Percentiles rank a stretch among this genome's conserved stretches.
Conservation (phyloP, 257 asterid species). For the Leonotis leonurus region DNA sequence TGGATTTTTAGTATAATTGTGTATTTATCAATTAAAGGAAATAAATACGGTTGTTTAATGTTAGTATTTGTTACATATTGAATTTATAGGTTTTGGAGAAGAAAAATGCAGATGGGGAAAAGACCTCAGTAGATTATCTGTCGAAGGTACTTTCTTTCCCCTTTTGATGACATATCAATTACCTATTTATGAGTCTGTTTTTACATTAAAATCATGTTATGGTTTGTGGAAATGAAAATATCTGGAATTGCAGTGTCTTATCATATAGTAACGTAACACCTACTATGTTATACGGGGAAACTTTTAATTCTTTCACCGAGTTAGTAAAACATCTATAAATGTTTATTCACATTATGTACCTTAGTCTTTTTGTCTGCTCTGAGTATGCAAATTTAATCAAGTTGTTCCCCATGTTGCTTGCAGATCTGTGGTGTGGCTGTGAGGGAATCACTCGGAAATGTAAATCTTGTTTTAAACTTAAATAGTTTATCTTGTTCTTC, state of each 20-base stretch:
- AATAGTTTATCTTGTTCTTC: slow-evolving; percentile 3
- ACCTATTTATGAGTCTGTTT: background rate
- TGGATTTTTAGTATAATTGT: background rate
- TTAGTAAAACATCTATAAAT: background rate
- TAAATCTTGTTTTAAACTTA: slow-evolving; percentile 30
- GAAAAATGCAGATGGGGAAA: slow-evolving; percentile 38
- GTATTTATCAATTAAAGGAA: background rate
- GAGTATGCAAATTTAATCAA: slow-evolving; percentile 8
- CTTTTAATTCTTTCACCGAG: background rate
- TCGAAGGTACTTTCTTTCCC: slow-evolving; percentile 46
- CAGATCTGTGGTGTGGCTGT: slow-evolving; percentile 79
- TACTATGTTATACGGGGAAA: background rate
- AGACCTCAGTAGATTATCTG: slow-evolving; percentile 48
- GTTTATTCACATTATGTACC: background rate
- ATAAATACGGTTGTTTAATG: background rate
- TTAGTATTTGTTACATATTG: slow-evolving; percentile 12
- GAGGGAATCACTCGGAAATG: slow-evolving; percentile 46
- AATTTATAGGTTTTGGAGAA: slow-evolving; percentile 64
- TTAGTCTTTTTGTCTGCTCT: background rate
- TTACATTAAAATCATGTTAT: background rate
- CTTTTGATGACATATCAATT: slow-evolving; percentile 5
- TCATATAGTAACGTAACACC: background rate
- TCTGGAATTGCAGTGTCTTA: background rate
- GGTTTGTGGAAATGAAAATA: background rate
- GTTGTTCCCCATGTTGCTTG: slow-evolving; percentile 13